Base-by-base conservation (phyloP, 768 basidiomycete genomes). In the Phanerochaete carnosa region DNA sequence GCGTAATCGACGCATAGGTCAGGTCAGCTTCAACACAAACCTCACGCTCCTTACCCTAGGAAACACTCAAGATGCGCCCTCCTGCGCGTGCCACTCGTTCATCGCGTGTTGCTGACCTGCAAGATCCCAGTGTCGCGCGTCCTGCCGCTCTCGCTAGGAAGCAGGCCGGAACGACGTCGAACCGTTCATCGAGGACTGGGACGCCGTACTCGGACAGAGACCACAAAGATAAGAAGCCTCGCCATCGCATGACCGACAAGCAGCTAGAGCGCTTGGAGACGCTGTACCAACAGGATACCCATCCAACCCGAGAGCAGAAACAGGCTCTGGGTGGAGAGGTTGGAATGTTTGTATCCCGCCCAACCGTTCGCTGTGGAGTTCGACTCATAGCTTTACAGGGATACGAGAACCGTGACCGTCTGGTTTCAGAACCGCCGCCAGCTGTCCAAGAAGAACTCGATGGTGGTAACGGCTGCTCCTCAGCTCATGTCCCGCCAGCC, bases 381-480 rank as follows among this genome's bases (percentile, higher is more conserved):
- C 19, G 11, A 19, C 32, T 33, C 4, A 19, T 23, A 51, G 2
- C 15, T 25, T 19, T 23, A 39, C 30, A 74, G 73, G 64, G 67
- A 69, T 23, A 49, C 63, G 32, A 69, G 72, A 37, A 69, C 68
- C 45, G 73, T 74, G 29, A 66, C 73, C 39, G 70, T 74, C 32
- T 74, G 73, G 73, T 73, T 74, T 63, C 73, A 74, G 58, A 74
- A 74, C 58, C 68, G 71, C 19, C 70, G 73, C 15, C 73, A 74
- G 65, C 64, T 66, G 30, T 64, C 64, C 43, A 64, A 63, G 57
- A 59, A 66, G 50, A 57, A 62, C 57, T 46, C 62, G 43, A 12
- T 37, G 51, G 59, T 62, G 52, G 57, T 62, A 28, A 29, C 50
- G 29, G 58, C 57, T 6, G 39, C 56, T 16, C 61, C 55, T 15